Evolutionary conservation across 148 eudicot genomes (phyloP).

Genomic region (Heliamphora exappendiculata): DNA sequence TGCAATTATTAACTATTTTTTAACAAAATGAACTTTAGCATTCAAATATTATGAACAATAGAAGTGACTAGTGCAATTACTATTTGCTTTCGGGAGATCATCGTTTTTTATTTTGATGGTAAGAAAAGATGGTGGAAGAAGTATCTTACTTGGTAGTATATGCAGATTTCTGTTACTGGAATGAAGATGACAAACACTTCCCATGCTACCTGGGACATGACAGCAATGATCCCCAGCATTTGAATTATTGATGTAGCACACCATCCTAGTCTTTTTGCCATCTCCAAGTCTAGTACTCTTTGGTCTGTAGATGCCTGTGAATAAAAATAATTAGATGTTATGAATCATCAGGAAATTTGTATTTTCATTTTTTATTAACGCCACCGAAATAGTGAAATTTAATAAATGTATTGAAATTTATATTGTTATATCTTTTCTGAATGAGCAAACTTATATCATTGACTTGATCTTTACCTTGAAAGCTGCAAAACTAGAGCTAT

Average conservation of each 20-base stretch:
- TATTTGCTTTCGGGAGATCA: background rate
- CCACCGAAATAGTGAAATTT: background rate
- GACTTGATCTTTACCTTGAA: slow-evolving; percentile 2
- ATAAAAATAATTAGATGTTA: slow-evolving; percentile 9
- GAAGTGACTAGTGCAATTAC: background rate
- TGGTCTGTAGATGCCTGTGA: slow-evolving; percentile 57
- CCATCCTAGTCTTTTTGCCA: slow-evolving; percentile 21
- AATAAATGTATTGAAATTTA: background rate
- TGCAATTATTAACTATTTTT: background rate
- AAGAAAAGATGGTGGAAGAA: too few relatives aligned
- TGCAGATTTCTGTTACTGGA: slow-evolving; percentile 34
- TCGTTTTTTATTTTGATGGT: too few relatives aligned
- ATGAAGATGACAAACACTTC: slow-evolving; percentile 42
- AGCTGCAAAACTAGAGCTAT: background rate
- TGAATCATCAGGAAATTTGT: background rate
- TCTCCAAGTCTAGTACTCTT: slow-evolving; percentile 32
- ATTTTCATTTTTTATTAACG: background rate
- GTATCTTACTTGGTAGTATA: slow-evolving; percentile 35
- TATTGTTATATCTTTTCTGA: background rate
- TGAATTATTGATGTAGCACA: slow-evolving; percentile 34
- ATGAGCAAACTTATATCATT: background rate
- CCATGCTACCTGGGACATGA: slow-evolving; percentile 53
- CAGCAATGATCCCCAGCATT: slow-evolving; percentile 33
- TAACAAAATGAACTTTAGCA: background rate
- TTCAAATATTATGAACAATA: background rate